phyloP scores from a whole-genome alignment of 2,329 filamentous ascomycete genomes.

The Dothideomycetidae sp. region DNA sequence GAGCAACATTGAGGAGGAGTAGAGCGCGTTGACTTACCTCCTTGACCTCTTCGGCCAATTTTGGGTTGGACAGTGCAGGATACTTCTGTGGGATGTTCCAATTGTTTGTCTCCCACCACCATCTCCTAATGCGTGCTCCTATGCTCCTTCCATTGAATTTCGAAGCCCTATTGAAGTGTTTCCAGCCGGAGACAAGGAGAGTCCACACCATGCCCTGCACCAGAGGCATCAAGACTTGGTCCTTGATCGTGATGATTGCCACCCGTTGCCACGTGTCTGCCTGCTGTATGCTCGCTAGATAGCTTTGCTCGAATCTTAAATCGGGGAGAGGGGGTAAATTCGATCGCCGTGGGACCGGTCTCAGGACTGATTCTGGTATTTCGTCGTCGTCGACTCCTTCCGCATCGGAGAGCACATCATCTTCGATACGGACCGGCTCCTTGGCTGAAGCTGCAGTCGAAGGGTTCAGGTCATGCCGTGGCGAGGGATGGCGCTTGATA shows the following conservation, averaged over 20 bases:
- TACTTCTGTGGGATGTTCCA: constrained; percentile 52
- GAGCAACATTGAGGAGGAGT: not conserved
- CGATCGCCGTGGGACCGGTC: constrained; percentile 37
- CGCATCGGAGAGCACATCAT: constrained; percentile 27
- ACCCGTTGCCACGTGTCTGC: constrained; percentile 71
- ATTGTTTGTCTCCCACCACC: constrained; percentile 94
- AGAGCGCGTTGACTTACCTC: constrained; percentile 21
- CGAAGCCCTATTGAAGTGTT: constrained; percentile 70
- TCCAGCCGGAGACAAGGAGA: constrained; percentile 71
- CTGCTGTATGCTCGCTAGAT: constrained; percentile 71
- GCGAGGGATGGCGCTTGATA: constrained; percentile 58
- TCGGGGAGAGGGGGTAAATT: constrained; percentile 62
- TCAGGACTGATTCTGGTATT: constrained; percentile 52
- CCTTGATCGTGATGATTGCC: constrained; percentile 68
- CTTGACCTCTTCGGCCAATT: constrained; percentile 22
- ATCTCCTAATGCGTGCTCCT: constrained; percentile 65
- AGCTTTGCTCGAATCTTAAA: constrained; percentile 94
- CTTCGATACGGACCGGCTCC: constrained; percentile 40
- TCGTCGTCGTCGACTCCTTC: constrained; percentile 48
- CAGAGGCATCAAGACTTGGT: constrained; percentile 81
- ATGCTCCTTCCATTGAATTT: constrained; percentile 61
- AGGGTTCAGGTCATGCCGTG: constrained; percentile 63
- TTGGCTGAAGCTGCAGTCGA: constrained; percentile 58
- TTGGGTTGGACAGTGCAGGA: constrained; percentile 18
- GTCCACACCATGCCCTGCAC: constrained; percentile 84